Percentiles rank a stretch among this genome's conserved stretches.
These are phyloP conservation scores for Phytophthora lateralis DNA, from an alignment of 352 stramenopile species.

Conservation along the genomic window DNA sequence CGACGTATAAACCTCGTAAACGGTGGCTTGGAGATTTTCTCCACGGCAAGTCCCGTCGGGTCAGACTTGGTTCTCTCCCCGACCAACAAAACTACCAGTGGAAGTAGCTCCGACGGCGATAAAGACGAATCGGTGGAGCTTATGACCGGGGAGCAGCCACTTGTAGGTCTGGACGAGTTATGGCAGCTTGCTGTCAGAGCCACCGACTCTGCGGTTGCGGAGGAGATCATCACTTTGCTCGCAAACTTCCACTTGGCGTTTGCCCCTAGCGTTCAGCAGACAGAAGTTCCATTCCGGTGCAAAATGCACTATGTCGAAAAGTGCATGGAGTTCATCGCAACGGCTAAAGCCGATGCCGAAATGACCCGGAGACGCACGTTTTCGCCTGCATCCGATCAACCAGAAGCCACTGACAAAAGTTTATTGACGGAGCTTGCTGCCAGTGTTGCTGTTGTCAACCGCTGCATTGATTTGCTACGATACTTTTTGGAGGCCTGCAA, in stretches of 20 bases:
- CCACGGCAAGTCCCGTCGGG: neutral
- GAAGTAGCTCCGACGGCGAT: conserved; percentile 13
- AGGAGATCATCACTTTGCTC: conserved; percentile 69
- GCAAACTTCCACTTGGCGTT: conserved; percentile 66
- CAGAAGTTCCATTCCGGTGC: conserved; percentile 28
- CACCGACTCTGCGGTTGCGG: conserved; percentile 47
- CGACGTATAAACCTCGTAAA: conserved; percentile 53
- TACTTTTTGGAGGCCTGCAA: conserved; percentile 71
- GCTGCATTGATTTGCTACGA: conserved; percentile 69
- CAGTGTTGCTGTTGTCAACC: conserved; percentile 42
- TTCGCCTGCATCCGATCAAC: neutral
- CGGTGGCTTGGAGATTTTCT: conserved; percentile 45
- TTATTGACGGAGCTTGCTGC: neutral
- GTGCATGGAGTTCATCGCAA: conserved; percentile 54
- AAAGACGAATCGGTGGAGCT: conserved; percentile 40
- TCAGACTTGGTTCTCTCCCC: conserved; percentile 9
- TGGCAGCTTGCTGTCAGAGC: conserved; percentile 66
- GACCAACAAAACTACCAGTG: conserved; percentile 14
- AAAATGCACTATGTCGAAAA: conserved; percentile 64
- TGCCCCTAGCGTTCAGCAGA: conserved; percentile 32
- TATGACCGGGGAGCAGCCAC: conserved; percentile 37
- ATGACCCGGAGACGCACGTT: neutral
- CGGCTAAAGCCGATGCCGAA: conserved; percentile 37
- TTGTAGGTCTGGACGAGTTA: conserved; percentile 58
- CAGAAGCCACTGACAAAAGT: neutral